A percentile compares a stretch with the other conserved stretches of the same genome.
phyloP scores from a whole-genome alignment of 1,284 basidiomycete genomes.

The Ganoderma resinaceum region DNA sequence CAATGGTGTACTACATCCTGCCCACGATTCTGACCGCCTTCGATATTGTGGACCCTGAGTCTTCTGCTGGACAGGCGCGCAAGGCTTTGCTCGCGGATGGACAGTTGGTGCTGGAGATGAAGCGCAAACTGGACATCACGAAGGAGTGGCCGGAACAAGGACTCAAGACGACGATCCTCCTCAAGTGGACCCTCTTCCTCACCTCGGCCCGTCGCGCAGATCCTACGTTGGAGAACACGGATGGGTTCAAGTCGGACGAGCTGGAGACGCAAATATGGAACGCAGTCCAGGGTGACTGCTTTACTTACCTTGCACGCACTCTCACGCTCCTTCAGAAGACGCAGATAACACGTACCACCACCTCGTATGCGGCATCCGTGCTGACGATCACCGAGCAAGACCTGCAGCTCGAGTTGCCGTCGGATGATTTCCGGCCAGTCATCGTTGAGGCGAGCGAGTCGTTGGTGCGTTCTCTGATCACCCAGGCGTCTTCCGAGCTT shows the following conservation, averaged over 20 bases:
- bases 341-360: conserved; percentile 47
- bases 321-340: conserved; percentile 61
- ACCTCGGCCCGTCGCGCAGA: conserved; percentile 78
- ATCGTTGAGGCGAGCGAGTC: conserved; percentile 76
- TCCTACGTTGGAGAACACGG: conserved; percentile 65
- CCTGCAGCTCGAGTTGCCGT: conserved; percentile 63
- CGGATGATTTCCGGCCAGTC: conserved; percentile 69
- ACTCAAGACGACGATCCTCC: conserved; percentile 76
- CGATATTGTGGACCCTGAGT: conserved; percentile 68
- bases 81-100: conserved; percentile 54
- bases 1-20: conserved; percentile 77
- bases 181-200: conserved; percentile 90
- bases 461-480: conserved; percentile 78
- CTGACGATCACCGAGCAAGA: conserved; percentile 53
- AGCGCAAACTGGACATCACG: conserved; percentile 57
- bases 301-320: conserved; percentile 72
- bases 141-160: conserved; percentile 76
- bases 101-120: conserved; percentile 60
- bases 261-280: conserved; percentile 85
- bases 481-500: conserved; percentile 85
- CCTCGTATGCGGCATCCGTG: conserved; percentile 53
- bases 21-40: conserved; percentile 72
- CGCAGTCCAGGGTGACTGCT: conserved; percentile 84
- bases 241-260: conserved; percentile 78
- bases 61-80: conserved; percentile 50